Evolutionary conservation across 2,329 filamentous ascomycete species (phyloP).

Genomic region (Phyllosticta citrichinensis): DNA sequence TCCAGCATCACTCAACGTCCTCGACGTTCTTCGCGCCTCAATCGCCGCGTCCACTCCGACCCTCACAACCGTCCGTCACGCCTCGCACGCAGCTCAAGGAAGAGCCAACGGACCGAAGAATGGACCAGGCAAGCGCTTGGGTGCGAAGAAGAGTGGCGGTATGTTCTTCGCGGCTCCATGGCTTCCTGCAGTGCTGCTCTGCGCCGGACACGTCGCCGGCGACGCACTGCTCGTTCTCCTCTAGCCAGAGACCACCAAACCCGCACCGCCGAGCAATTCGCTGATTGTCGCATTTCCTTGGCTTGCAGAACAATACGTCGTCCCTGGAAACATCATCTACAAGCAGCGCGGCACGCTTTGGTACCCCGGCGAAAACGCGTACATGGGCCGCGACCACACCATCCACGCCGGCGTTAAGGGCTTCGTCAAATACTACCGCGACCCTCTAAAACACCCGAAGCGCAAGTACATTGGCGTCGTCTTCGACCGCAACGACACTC

Average conservation of each 20-base stretch:
- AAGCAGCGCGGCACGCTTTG: slow-evolving; percentile 89
- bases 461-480: slow-evolving; percentile 92
- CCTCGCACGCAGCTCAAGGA: slow-evolving; percentile 55
- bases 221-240: background rate
- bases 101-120: slow-evolving; percentile 61
- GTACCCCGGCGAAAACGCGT: slow-evolving; percentile 92
- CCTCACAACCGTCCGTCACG: slow-evolving; percentile 45
- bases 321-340: slow-evolving; percentile 96
- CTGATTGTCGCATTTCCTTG: background rate
- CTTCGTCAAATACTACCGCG: slow-evolving; percentile 95
- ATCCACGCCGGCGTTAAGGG: slow-evolving; percentile 78
- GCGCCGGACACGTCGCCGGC: background rate
- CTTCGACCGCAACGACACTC: slow-evolving; percentile 68
- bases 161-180: slow-evolving; percentile 21
- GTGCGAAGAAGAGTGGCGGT: slow-evolving; percentile 88
- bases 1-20: slow-evolving; percentile 19
- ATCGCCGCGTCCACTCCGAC: slow-evolving; percentile 18
- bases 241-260: background rate
- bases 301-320: slow-evolving; percentile 73
- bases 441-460: slow-evolving; percentile 70
- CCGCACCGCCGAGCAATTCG: background rate
- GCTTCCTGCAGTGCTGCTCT: background rate
- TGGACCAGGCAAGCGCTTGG: slow-evolving; percentile 74
- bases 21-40: slow-evolving; percentile 14
- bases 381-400: slow-evolving; percentile 91